Evolutionary conservation across 495 filamentous ascomycete species (phyloP).

Genomic region (Penicillium diatomitis): DNA sequence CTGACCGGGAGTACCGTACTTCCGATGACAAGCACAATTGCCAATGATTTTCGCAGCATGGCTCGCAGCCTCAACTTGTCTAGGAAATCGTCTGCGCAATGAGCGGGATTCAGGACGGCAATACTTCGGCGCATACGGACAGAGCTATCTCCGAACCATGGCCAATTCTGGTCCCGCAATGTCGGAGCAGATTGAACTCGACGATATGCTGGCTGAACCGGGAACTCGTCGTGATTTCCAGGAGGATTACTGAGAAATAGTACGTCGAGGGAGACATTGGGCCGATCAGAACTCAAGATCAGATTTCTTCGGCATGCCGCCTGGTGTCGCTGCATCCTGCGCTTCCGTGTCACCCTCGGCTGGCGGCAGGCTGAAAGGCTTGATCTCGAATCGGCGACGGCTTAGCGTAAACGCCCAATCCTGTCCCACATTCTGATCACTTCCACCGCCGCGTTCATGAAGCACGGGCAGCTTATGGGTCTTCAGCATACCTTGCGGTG

Average conservation of each 20-base stretch:
- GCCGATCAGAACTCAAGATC: conserved; percentile 62
- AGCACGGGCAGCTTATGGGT: conserved; percentile 74
- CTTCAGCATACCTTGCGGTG: conserved; percentile 76
- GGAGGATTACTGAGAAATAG: conserved; percentile 28
- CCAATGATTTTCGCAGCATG: conserved; percentile 34
- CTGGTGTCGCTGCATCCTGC: conserved; percentile 42
- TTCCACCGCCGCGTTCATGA: conserved; percentile 79
- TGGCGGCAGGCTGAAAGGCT: conserved; percentile 82
- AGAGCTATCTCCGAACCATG: conserved; percentile 47
- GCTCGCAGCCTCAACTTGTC: conserved; percentile 50
- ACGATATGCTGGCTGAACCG: conserved; percentile 46
- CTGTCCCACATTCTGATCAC: conserved; percentile 58
- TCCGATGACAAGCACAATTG: neutral
- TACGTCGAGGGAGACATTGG: no score
- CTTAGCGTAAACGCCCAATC: conserved; percentile 87
- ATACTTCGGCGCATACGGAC: conserved; percentile 39
- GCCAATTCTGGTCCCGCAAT: conserved; percentile 42
- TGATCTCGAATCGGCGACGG: conserved; percentile 73
- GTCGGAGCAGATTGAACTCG: conserved; percentile 56
- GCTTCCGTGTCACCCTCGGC: conserved; percentile 70
- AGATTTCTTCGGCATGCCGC: conserved; percentile 48
- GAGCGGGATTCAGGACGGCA: conserved; percentile 26
- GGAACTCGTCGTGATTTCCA: conserved; percentile 21
- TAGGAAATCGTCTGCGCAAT: conserved; percentile 45
- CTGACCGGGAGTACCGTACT: neutral